Evolutionary conservation across 331 rosid genomes (phyloP), one percentile per base, ranked within the genome.

Genomic region (Rhamnella rubrinervis): DNA sequence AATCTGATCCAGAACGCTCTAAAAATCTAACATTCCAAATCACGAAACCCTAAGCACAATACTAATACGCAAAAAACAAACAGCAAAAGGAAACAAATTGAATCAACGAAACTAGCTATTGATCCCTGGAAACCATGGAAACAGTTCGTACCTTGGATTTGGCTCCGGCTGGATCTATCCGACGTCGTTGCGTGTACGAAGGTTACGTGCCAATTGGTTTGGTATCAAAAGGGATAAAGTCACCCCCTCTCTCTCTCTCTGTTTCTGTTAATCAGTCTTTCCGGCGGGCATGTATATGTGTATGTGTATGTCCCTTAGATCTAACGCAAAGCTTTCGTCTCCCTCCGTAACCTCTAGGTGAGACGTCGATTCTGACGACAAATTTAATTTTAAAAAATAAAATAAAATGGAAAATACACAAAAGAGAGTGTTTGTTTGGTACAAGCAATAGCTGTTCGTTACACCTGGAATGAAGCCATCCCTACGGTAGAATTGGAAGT

Each of bases 321-420:
- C 81, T 75, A 74, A 84, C 75, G 84, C 83, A 71, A 75, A 53
- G 35, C 75, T 78, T 53, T 61, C 69, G 20, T 59, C 7, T 63
- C 57, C 6, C 47, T 17, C 17, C 26, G 69, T 13, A 13, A 12
- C 73, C 64, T 39, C 69, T 12, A 23, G 66, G 71, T 68, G 55
- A 44, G 66, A 62, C 52, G 80, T 62, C 61, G 63, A 37, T 61
- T 63, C 13, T 47, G 57, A n/a, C 2, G 6, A 19, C 23, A 53
- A 15, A 18, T 40, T 40, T 6, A 53, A 16, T 16, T 52, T 6
- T n/a, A 53, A 28, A 25, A 25, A 18, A 31, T 10, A 18, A 13
- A 63, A 53, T 0, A 53, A 18, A 53, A 53, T 18, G 8, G 4
- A 53, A 53, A 53, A 16, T 7, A 16, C 19, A 53, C 19, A 4